phyloP scores from a whole-genome alignment of 2,329 filamentous ascomycete genomes.

The Plectosphaerella plurivora region DNA sequence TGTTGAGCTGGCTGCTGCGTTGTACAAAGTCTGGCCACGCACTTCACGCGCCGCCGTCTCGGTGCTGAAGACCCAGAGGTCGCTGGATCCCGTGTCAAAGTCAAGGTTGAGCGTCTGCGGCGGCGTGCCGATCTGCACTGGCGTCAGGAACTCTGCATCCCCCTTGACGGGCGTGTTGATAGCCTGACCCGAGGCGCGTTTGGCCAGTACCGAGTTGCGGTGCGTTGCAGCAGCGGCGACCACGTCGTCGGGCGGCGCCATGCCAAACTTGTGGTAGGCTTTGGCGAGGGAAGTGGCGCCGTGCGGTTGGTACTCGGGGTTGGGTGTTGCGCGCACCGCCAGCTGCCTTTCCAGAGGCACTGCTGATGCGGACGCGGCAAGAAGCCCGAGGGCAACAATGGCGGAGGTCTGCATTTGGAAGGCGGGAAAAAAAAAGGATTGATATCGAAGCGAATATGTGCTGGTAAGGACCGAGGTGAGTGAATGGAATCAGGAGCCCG shows the following conservation, averaged over 20 bases:
- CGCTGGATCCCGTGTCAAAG: constrained; percentile 39
- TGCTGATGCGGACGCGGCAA: neutral
- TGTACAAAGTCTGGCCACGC: constrained; percentile 33
- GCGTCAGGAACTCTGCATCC: constrained; percentile 37
- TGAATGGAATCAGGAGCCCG: neutral
- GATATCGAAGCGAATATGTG: neutral
- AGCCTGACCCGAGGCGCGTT: neutral
- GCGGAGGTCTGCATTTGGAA: neutral
- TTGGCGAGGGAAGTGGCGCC: neutral
- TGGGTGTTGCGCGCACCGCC: neutral
- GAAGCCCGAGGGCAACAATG: neutral
- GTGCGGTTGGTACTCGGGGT: neutral
- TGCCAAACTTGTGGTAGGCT: neutral
- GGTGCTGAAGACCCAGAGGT: constrained; percentile 44
- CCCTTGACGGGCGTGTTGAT: neutral
- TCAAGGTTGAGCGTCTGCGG: constrained; percentile 32
- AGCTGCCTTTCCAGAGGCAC: neutral
- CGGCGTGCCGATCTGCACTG: constrained; percentile 53
- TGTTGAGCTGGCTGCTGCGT: constrained; percentile 32
- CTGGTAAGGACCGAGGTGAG: neutral
- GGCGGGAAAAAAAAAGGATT: neutral
- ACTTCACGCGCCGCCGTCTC: constrained; percentile 29
- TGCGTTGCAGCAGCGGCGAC: neutral
- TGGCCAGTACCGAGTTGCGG: neutral
- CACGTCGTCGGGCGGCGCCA: neutral